Evolutionary conservation across 108 stramenopile genomes (phyloP).

Genomic region (Nannochloropsis oceanica): DNA sequence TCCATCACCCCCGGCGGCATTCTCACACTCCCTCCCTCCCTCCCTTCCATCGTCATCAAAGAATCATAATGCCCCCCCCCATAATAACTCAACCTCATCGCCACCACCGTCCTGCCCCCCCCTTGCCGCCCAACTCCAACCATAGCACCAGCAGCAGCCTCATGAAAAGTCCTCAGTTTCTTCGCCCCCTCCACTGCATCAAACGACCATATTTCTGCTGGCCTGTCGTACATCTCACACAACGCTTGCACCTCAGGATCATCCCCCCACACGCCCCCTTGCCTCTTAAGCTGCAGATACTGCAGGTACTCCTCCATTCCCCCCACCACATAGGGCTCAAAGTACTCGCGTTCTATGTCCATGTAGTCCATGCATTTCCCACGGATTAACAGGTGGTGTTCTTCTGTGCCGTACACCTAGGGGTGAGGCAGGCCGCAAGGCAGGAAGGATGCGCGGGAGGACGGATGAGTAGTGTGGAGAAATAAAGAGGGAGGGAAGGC

Average conservation of each 20-base stretch:
- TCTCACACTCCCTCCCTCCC: neutral
- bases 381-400: constrained; percentile 63
- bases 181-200: constrained; percentile 30
- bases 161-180: constrained; percentile 42
- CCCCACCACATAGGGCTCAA: constrained; percentile 62
- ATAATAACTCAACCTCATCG: constrained; percentile 44
- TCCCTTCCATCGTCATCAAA: constrained; percentile 14
- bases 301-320: constrained; percentile 36
- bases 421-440: too few species aligned
- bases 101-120: neutral
- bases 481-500: too few species aligned
- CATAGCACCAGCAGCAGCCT: neutral
- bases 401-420: constrained; percentile 67
- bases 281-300: constrained; percentile 62
- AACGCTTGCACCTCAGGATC: constrained; percentile 91
- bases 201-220: constrained; percentile 61
- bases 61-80: constrained; percentile 50
- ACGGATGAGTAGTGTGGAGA: too few species aligned
- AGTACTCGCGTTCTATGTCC: constrained; percentile 46
- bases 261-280: constrained; percentile 76
- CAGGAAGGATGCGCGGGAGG: too few species aligned
- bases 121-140: neutral
- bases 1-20: neutral
- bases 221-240: constrained; percentile 80
- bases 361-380: constrained; percentile 74